These are phyloP conservation scores for Metschnikowia lachancei DNA, from an alignment of 805 yeast genomes.

Conservation along the genomic window DNA sequence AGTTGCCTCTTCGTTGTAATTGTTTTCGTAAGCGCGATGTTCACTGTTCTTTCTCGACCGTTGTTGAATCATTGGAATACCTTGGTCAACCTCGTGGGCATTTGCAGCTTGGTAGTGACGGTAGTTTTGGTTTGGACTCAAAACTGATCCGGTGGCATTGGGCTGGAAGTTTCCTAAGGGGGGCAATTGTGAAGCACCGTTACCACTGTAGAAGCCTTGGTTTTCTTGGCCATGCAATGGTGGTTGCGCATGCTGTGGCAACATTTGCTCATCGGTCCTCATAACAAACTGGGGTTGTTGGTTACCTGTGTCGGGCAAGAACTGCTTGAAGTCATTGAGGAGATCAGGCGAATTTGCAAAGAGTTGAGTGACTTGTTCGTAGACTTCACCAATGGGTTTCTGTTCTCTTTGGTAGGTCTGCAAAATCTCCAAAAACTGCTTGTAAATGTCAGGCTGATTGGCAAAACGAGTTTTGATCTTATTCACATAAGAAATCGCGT, in stretches of 20 bases:
- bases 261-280: slow-evolving; percentile 22
- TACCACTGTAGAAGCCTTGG: slow-evolving; percentile 17
- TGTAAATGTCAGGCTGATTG: slow-evolving; percentile 92
- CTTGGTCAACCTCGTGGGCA: slow-evolving; percentile 10
- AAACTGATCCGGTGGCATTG: slow-evolving; percentile 38
- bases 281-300: slow-evolving; percentile 27
- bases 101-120: slow-evolving; percentile 18
- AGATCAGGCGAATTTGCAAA: slow-evolving; percentile 94
- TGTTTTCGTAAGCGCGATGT: slow-evolving; percentile 30
- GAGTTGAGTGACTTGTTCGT: slow-evolving; percentile 83
- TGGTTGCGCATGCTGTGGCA: slow-evolving; percentile 24
- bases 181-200: slow-evolving; percentile 56
- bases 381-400: slow-evolving; percentile 92
- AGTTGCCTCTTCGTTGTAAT: slow-evolving; percentile 45
- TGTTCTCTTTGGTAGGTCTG: slow-evolving; percentile 97
- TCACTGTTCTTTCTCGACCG: slow-evolving; percentile 22
- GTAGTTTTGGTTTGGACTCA: slow-evolving; percentile 30
- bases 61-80: background rate
- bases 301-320: slow-evolving; percentile 79
- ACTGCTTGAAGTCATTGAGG: slow-evolving; percentile 90
- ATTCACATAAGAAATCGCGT: slow-evolving; percentile 94
- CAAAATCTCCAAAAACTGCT: slow-evolving; percentile 87
- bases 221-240: slow-evolving; percentile 13
- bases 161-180: slow-evolving; percentile 90
- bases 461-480: slow-evolving; percentile 93